phyloP scores from a whole-genome alignment of 2,329 filamentous ascomycete genomes.

The Cladophialophora chaetospira region DNA sequence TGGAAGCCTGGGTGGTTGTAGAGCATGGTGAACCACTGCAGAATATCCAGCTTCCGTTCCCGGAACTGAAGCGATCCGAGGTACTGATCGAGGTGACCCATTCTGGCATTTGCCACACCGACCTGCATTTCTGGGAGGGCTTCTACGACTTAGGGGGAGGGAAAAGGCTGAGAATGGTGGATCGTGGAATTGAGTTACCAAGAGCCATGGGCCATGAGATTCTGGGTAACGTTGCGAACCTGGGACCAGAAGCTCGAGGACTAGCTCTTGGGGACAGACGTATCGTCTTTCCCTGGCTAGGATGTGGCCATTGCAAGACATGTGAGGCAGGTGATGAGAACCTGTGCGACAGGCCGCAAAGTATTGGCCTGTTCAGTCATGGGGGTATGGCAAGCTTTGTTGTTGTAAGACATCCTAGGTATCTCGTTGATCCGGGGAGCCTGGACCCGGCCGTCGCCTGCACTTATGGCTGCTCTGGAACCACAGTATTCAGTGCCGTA shows the following conservation, averaged over 20 bases:
- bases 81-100: slow-evolving; percentile 15
- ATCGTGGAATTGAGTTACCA: slow-evolving; percentile 17
- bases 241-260: not conserved
- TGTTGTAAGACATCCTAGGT: slow-evolving; percentile 22
- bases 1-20: slow-evolving; percentile 17
- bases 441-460: slow-evolving; percentile 40
- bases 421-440: slow-evolving; percentile 22
- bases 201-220: slow-evolving; percentile 19
- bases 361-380: slow-evolving; percentile 59
- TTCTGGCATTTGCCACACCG: slow-evolving; percentile 13
- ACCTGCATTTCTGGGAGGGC: slow-evolving; percentile 56
- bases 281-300: slow-evolving; percentile 19
- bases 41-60: slow-evolving; percentile 9
- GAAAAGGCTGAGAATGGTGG: slow-evolving; percentile 7
- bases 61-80: slow-evolving; percentile 5
- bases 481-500: slow-evolving; percentile 12
- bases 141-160: slow-evolving; percentile 37
- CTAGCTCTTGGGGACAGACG: not conserved
- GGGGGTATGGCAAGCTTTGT: slow-evolving; percentile 30
- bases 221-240: slow-evolving; percentile 3
- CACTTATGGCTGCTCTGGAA: slow-evolving; percentile 16
- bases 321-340: slow-evolving; percentile 57
- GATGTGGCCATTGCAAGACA: slow-evolving; percentile 13
- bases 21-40: slow-evolving; percentile 21
- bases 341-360: slow-evolving; percentile 67